Base-by-base conservation (phyloP, 176 grass and related monocot genomes). In the Oryza longistaminata region DNA sequence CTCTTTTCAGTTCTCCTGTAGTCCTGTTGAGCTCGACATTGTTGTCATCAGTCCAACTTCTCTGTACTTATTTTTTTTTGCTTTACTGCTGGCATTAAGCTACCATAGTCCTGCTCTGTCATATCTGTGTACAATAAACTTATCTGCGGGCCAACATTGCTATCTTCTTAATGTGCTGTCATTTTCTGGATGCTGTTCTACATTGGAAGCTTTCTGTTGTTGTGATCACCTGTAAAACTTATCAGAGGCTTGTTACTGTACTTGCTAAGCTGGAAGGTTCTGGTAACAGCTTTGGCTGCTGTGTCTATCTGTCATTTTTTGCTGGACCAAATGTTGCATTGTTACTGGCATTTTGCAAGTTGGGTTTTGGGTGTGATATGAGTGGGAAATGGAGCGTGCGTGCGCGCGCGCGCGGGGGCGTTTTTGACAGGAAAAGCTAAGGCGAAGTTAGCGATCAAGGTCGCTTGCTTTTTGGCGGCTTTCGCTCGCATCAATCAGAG, bases 191-290 rank as follows among this genome's bases (percentile, higher is more conserved):
- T 31, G 0, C 7, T 25, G 71, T 42, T 81, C 3, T 11, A 40
- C 40, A 50, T 52, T 83, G 75, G 49, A 44, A 71, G 66, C 75
- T 79, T 80, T 64, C 19, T 87, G 44, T 87, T 74, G 19, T 24
- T 48, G 21, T 52, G 73, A 46, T 82, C 55, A 12, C 68, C 17
- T 75, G 84, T 43, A 83, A 75, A 83, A 70, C 11, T 43, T 24
- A 52, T 37, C 2, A 19, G 68, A 58, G 5, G 53, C 2, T 21
- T 58, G 53, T n/a, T 58, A 58, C 13, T 49, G 13, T 15, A 13
- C 19, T 48, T 40, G 79, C 66, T 42, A 62, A 78, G 68, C 55
- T 60, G 88, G 21, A 69, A 17, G 60, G 27, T 79, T 35, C 15
- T 29, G 67, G 44, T 16, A 33, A 61, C 42, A 25, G 66, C 31